Evolutionary conservation across 192 early-diverging fungal genomes (phyloP).

Genomic region (Physocladia obscura): DNA sequence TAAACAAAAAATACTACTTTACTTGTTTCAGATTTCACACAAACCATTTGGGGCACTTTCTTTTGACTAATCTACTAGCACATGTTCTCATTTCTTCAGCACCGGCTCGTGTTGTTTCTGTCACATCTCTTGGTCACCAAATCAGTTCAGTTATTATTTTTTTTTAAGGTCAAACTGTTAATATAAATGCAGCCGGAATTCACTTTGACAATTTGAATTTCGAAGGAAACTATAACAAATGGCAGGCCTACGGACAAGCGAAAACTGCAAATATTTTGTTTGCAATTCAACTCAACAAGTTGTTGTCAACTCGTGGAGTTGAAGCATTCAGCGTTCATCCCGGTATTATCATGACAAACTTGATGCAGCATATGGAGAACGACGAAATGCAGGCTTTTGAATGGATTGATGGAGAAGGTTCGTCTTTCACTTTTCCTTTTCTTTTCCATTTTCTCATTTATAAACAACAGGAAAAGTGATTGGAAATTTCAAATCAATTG

Average conservation of each 20-base stretch:
- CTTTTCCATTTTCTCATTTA: too few relatives aligned
- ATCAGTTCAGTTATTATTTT: too few relatives aligned
- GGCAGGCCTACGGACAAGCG: conserved; percentile 39
- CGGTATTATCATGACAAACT: conserved; percentile 26
- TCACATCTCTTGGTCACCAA: conserved; percentile 32
- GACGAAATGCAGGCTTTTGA: background rate
- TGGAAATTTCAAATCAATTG: conserved; percentile 18
- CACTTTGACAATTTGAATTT: conserved; percentile 34
- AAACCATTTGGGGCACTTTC: conserved; percentile 52
- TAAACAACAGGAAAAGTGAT: background rate
- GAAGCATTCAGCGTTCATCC: conserved; percentile 32
- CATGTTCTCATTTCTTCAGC: conserved; percentile 21
- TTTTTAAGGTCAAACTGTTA: too few relatives aligned
- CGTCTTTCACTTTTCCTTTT: too few relatives aligned
- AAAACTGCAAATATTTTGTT: conserved; percentile 46
- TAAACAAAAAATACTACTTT: background rate
- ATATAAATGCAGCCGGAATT: too few relatives aligned
- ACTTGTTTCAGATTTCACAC: background rate
- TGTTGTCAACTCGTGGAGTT: conserved; percentile 13
- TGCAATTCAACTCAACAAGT: conserved; percentile 19
- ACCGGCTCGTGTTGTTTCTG: conserved; percentile 37
- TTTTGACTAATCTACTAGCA: conserved; percentile 31
- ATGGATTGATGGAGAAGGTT: background rate
- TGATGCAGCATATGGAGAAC: background rate
- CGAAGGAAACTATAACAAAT: conserved; percentile 2